These are phyloP conservation scores for Paraphysoderma sedebokerense DNA, from an alignment of 371 early-diverging fungal species.

Conservation along the genomic window DNA sequence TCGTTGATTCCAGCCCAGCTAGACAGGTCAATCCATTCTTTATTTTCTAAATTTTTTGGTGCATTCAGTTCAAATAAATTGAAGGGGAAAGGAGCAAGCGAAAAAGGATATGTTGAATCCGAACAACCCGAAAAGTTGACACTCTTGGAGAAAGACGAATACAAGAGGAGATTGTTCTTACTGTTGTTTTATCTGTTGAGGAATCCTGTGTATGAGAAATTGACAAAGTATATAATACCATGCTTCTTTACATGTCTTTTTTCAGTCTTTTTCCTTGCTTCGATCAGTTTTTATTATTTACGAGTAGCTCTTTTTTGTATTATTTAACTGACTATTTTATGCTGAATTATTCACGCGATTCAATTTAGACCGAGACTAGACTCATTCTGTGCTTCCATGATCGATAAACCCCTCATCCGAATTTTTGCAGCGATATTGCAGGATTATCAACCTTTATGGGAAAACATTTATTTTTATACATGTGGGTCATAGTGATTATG, in stretches of 20 bases:
- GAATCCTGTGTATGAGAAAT: slow-evolving; percentile 62
- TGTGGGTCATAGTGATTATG: slow-evolving; percentile 22
- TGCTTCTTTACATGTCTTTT: slow-evolving; percentile 1
- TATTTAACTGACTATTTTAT: background rate
- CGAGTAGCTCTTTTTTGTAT: too few species aligned
- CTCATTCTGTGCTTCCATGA: slow-evolving; percentile 25
- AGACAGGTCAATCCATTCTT: too few species aligned
- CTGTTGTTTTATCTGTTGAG: slow-evolving; percentile 67
- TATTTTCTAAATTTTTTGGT: too few species aligned
- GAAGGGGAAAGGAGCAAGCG: too few species aligned
- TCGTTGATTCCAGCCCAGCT: too few species aligned
- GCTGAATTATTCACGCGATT: background rate
- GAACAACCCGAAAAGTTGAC: slow-evolving; percentile 6
- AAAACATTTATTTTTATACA: slow-evolving; percentile 76
- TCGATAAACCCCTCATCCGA: slow-evolving; percentile 38
- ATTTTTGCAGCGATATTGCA: slow-evolving; percentile 45
- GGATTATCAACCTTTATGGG: slow-evolving; percentile 88
- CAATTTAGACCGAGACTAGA: slow-evolving; percentile 9
- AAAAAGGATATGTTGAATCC: too few species aligned
- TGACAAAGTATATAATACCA: slow-evolving; percentile 65
- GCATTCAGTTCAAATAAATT: too few species aligned
- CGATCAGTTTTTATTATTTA: background rate
- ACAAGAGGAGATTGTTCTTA: slow-evolving; percentile 41
- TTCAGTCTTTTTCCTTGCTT: background rate
- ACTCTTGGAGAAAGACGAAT: slow-evolving; percentile 59